Base-by-base conservation (phyloP, 805 yeast genomes). In the Barnettozyma siamensis region DNA sequence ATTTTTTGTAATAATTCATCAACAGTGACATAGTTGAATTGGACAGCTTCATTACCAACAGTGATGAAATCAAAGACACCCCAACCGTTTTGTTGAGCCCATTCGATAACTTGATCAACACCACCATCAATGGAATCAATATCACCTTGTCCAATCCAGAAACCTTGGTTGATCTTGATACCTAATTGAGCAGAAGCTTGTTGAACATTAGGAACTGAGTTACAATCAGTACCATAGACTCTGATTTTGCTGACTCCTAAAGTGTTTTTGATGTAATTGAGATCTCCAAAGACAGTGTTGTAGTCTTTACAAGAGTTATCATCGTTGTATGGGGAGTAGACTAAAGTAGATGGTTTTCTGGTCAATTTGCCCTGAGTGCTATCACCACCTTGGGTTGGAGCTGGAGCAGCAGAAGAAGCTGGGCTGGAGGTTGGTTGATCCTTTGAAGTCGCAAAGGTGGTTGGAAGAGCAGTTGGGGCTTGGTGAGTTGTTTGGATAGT, bases 171-270 rank as follows among this genome's bases (percentile, higher is more conserved):
- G 44, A 88, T 76, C 30, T 66, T 76, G 38, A 89, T 60, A 4
- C 95, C 95, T 40, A 83, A 63, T 12, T 60, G 38, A 19, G 56
- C 54, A 50, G 83, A 75, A 31, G 70, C 72, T 37, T 93, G 86
- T 52, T 78, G 70, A 30, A 88, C 78, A 3, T 83, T 78, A 24
- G 71, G 56, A 37, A 85, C 63, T 20, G 83, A 75, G 59, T 75
- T 70, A 67, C 97, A 89, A 62, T 89, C 97, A 44, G 86, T 83
- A 52, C 95, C 95, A 59, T 89, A 89, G 40, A 87, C 60, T 67
- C 97, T 78, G 40, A 89, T 65, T 39, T 73, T 73, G 31, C 64
- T 58, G 53, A 88, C 80, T 41, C 88, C 85, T 16, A 41, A 30
- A 56, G 76, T 78, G 42, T 73, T 59, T 20, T 63, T 56, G 53